Percentiles rank a stretch among this genome's conserved stretches.
Conservation (phyloP, 2,329 filamentous ascomycete genomes). For the Gaeumannomyces sp. region DNA sequence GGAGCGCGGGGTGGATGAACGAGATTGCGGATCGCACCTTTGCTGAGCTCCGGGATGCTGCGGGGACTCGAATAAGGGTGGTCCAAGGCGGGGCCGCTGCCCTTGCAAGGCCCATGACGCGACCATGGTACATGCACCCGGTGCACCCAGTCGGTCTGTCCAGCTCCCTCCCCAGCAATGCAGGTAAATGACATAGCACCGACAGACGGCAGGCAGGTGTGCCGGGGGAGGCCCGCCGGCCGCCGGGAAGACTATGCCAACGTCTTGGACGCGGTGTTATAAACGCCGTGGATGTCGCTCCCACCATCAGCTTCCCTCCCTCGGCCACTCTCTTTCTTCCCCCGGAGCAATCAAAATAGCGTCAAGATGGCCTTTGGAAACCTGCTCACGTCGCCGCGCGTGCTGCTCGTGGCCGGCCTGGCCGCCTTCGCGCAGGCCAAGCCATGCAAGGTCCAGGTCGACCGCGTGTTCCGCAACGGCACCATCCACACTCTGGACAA, state of each 20-base stretch:
- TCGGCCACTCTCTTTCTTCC: not conserved
- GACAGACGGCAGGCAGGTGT: too few species aligned
- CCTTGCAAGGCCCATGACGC: not conserved
- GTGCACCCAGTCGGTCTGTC: too few species aligned
- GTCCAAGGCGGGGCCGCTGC: not conserved
- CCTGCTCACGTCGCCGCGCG: not conserved
- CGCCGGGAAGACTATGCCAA: too few species aligned
- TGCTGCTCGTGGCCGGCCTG: constrained; percentile 1
- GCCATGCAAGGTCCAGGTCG: not conserved
- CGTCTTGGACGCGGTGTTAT: not conserved
- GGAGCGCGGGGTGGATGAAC: not conserved
- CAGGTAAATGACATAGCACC: not conserved
- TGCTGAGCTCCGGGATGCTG: not conserved
- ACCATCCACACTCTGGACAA: constrained; percentile 4
- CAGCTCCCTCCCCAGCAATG: not conserved
- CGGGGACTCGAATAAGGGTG: too few species aligned
- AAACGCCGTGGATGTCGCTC: not conserved
- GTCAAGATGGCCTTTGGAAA: not conserved
- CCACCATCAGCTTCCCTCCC: not conserved
- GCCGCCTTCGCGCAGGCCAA: not conserved
- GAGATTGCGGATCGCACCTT: not conserved
- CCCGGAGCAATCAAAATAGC: not conserved
- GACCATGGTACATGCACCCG: not conserved
- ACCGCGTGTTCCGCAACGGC: constrained; percentile 2
- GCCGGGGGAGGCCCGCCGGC: too few species aligned